phyloP scores from a whole-genome alignment of 2,329 filamentous ascomycete genomes.

The Fusarium liriodendri region DNA sequence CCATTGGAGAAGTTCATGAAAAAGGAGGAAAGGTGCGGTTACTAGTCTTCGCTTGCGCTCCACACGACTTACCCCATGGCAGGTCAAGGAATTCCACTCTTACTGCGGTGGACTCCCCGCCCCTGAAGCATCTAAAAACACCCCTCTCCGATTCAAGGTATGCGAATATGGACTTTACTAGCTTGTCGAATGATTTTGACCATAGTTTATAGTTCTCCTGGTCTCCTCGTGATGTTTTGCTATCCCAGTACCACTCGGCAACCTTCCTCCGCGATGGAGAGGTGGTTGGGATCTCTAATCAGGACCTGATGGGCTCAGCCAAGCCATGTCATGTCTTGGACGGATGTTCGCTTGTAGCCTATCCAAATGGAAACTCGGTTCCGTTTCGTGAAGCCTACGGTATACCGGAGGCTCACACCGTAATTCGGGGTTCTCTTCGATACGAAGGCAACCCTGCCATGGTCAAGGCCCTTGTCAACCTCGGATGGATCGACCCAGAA shows the following conservation, averaged over 20 bases:
- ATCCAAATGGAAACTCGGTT: slow-evolving; percentile 76
- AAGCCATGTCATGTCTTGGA: slow-evolving; percentile 72
- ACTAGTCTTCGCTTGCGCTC: fast-evolving
- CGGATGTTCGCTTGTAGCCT: slow-evolving; percentile 74
- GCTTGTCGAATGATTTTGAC: background rate
- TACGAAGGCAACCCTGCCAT: slow-evolving; percentile 78
- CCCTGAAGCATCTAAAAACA: slow-evolving; percentile 67
- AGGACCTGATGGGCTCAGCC: slow-evolving; percentile 73
- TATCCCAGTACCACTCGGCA: slow-evolving; percentile 74
- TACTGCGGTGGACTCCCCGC: slow-evolving; percentile 74
- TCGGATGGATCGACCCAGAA: slow-evolving; percentile 66
- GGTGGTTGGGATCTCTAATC: slow-evolving; percentile 51
- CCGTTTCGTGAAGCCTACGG: slow-evolving; percentile 75
- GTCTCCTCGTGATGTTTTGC: slow-evolving; percentile 73
- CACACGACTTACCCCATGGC: background rate
- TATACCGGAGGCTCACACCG: slow-evolving; percentile 76
- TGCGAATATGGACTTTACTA: background rate
- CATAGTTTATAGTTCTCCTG: slow-evolving; percentile 64
- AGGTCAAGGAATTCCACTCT: slow-evolving; percentile 70
- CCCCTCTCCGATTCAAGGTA: slow-evolving; percentile 14
- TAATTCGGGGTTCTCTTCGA: slow-evolving; percentile 74
- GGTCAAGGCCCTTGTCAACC: slow-evolving; percentile 74
- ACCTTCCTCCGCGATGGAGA: slow-evolving; percentile 74
- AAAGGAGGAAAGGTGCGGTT: slow-evolving; percentile 66
- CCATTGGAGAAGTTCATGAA: slow-evolving; percentile 73